Evolutionary conservation across 2,329 filamentous ascomycete genomes (phyloP).

Genomic region (Fonsecaea erecta): DNA sequence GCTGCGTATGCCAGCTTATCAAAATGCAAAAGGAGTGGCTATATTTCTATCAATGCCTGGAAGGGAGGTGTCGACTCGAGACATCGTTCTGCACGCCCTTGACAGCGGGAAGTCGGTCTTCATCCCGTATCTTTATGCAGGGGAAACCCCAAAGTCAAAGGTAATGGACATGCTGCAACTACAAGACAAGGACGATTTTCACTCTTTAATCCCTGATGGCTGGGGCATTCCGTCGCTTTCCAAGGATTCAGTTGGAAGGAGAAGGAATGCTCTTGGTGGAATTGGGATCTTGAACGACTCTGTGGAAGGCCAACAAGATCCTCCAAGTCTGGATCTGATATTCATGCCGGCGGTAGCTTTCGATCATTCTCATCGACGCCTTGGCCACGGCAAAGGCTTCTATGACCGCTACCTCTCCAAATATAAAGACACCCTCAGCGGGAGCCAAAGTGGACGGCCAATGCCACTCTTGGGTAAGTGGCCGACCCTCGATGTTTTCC

Average conservation of each 20-base stretch:
- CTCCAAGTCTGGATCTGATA: conserved; percentile 74
- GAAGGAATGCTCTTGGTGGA: conserved; percentile 75
- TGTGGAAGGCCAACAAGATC: conserved; percentile 34
- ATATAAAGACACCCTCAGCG: conserved; percentile 58
- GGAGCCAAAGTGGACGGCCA: conserved; percentile 42
- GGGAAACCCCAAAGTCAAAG: conserved; percentile 53
- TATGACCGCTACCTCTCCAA: conserved; percentile 91
- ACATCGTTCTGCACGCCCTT: conserved; percentile 81
- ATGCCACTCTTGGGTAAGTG: conserved; percentile 65
- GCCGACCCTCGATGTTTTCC: conserved; percentile 33
- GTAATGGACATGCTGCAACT: conserved; percentile 97
- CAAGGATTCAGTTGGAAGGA: conserved; percentile 64
- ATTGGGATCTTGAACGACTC: conserved; percentile 33
- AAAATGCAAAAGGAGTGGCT: conserved; percentile 74
- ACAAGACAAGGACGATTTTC: conserved; percentile 73
- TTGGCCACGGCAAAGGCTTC: conserved; percentile 95
- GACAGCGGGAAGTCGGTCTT: conserved; percentile 80
- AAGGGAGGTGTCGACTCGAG: conserved; percentile 81
- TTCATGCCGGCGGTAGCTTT: conserved; percentile 94
- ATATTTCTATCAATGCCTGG: conserved; percentile 92
- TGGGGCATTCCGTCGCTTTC: conserved; percentile 95
- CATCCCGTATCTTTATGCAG: conserved; percentile 79
- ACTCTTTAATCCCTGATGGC: conserved; percentile 73
- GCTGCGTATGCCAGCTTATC: conserved; percentile 72
- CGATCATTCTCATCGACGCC: conserved; percentile 72